Base-by-base conservation (phyloP, 768 basidiomycete species). In the Russula griseocarnosa region DNA sequence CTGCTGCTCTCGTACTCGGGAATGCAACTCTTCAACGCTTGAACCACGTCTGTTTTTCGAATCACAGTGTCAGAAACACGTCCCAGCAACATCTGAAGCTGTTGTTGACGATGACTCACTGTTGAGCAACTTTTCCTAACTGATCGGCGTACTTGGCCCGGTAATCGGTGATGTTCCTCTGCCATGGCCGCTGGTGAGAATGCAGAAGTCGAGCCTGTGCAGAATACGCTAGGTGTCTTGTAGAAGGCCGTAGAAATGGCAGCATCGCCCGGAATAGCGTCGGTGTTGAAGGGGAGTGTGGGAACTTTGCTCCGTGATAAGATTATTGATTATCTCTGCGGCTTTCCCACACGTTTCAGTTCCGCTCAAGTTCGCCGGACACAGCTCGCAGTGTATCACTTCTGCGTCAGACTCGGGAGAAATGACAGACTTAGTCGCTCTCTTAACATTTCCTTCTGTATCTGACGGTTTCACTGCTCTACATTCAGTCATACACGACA, bases 61-160 rank as follows among this genome's bases (percentile, higher is more conserved):
- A 47, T 18, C 20, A 7, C 60, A 16, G 30, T 49, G 69, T 28
- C 51, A 42, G 26, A 34, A 5, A 28, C 62, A 53, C 59, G 22
- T 13, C 22, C 46, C 46, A 47, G 20, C 44, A 8, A 3, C 38
- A 40, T 18, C 5, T n/a, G 46, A 11, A 47, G n/a, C 58, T n/a
- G 9, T 6, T 9, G 36, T 67, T 56, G 49, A 65, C 66, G 28
- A 46, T 34, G 51, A 74, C 83, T 79, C 77, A 92, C 90, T 85
- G 79, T 71, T 82, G 75, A 47, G 90, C 86, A 69, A 77, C 81
- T 69, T 79, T 77, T 51, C 79, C 82, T 42, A 95, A 74, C 71
- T 88, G 90, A 63, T 87, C 82, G 16, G 84, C 81, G 71, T 94
- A 94, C 70, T 83, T 87, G 34, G 76, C 70, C 65, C 77, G 74